Percentiles rank a stretch among this genome's conserved stretches.
Evolutionary conservation across 2,329 filamentous ascomycete genomes (phyloP).

Genomic region (Cladophialophora exuberans): DNA sequence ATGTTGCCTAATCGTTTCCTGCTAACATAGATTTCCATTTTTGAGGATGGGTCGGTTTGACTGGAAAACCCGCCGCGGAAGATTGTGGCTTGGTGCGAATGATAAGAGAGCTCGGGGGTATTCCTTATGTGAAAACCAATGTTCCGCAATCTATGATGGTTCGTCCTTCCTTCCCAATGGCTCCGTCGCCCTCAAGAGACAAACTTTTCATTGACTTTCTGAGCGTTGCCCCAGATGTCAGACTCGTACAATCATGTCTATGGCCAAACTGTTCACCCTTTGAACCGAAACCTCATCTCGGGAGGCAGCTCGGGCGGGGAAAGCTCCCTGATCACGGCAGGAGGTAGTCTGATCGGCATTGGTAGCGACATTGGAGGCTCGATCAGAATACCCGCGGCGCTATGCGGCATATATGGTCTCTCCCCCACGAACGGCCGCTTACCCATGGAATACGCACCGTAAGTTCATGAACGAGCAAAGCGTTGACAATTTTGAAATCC

Average conservation of each 20-base stretch:
- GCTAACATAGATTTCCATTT: constrained; percentile 52
- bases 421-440: constrained; percentile 46
- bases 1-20: too few relatives aligned
- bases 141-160: constrained; percentile 53
- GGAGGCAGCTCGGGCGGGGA: constrained; percentile 54
- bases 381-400: constrained; percentile 52
- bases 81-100: constrained; percentile 32
- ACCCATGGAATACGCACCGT: constrained; percentile 18
- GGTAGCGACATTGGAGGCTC: constrained; percentile 58
- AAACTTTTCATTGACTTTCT: too few relatives aligned
- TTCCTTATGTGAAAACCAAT: constrained; percentile 58
- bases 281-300: constrained; percentile 47
- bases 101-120: constrained; percentile 44
- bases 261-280: constrained; percentile 50
- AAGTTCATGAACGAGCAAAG: constrained; percentile 14
- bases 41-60: constrained; percentile 50
- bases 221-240: constrained; percentile 38
- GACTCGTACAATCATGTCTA: constrained; percentile 58
- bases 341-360: constrained; percentile 50
- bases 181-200: constrained; percentile 46
- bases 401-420: constrained; percentile 54
- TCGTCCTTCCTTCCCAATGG: constrained; percentile 31
- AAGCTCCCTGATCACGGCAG: constrained; percentile 41
- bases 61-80: constrained; percentile 33
- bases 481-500: constrained; percentile 41